Evolutionary conservation across 2,329 filamentous ascomycete genomes (phyloP), one percentile per base, ranked within the genome.

Genomic region (Arthroderma sp.): DNA sequence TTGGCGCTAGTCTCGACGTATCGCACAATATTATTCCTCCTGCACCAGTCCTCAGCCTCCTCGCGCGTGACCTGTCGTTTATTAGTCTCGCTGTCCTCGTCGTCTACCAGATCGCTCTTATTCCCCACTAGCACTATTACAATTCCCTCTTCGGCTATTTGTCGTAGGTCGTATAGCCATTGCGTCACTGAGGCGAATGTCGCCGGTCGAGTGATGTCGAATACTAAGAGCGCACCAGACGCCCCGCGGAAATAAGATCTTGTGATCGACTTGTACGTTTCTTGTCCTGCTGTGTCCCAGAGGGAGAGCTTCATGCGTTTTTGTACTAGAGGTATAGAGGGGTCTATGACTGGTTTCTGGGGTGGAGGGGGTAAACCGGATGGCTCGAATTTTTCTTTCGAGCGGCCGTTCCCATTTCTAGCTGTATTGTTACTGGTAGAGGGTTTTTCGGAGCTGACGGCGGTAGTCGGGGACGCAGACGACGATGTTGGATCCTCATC

Each of bases 1-100:
- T 96, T 98, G 41, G 91, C 91, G 53, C 82, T 88, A 34, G 91
- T 98, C 70, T 98, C 91, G 50, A 96, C 86, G 61, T 96, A 96
- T 60, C 88, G 80, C 59, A 94, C 77, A 28, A 96, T 81, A 47
- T 84, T 84, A 64, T 96, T 95, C 53, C 73, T 68, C 48, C 73
- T 73, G 49, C 87, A 93, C 91, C 91, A 98, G 48, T 83, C 83
- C 58, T 89, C 80, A 2, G 91, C 91, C 66, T 96, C 89, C 53
- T 83, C 74, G 43, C 70, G 71, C 0, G 82, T 85, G 28, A 96
- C 87, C 46, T 89, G 75, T 66, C 80, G 78, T 28, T 47, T 36
- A 4, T 31, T 38, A 43, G 56, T 58, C 38, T 15, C 32, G 31
- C 33, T 43, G 28, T 30, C 31, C 57, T 68, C 46, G 53, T 62